phyloP scores from a whole-genome alignment of 1,284 basidiomycete genomes.

The Coniferiporia sulphurascens region DNA sequence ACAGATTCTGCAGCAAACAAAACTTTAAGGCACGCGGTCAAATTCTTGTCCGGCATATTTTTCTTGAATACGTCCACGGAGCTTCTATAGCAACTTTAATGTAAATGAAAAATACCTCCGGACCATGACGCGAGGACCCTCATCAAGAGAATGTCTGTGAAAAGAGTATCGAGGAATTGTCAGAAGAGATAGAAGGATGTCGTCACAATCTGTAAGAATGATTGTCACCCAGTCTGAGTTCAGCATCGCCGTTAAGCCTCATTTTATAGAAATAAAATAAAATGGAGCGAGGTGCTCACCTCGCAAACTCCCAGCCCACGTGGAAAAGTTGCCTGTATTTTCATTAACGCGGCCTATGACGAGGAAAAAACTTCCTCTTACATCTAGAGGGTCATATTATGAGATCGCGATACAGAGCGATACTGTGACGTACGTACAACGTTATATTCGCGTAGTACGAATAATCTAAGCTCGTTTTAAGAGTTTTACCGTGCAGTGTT shows the following conservation, averaged over 20 bases:
- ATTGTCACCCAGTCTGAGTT: background rate
- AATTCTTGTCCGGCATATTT: background rate
- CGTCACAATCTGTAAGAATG: constrained; percentile 1
- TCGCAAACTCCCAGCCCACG: background rate
- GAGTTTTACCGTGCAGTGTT: background rate
- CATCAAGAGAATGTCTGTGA: constrained; percentile 3
- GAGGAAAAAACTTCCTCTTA: background rate
- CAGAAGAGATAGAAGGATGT: background rate
- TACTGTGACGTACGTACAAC: background rate
- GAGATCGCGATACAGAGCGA: background rate
- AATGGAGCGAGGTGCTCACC: background rate
- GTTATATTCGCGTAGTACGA: background rate
- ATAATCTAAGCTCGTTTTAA: background rate
- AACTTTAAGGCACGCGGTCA: background rate
- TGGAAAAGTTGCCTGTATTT: background rate
- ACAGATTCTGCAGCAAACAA: background rate
- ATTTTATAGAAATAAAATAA: background rate
- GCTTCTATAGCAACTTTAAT: background rate
- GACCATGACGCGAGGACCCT: constrained; percentile 1
- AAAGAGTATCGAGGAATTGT: background rate
- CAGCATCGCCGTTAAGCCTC: background rate
- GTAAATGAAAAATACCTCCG: background rate
- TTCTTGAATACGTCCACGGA: background rate
- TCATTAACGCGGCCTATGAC: background rate
- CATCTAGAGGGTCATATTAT: background rate